These are phyloP conservation scores for Stephanodiscus triporus DNA, from an alignment of 108 stramenopile genomes.

Conservation along the genomic window DNA sequence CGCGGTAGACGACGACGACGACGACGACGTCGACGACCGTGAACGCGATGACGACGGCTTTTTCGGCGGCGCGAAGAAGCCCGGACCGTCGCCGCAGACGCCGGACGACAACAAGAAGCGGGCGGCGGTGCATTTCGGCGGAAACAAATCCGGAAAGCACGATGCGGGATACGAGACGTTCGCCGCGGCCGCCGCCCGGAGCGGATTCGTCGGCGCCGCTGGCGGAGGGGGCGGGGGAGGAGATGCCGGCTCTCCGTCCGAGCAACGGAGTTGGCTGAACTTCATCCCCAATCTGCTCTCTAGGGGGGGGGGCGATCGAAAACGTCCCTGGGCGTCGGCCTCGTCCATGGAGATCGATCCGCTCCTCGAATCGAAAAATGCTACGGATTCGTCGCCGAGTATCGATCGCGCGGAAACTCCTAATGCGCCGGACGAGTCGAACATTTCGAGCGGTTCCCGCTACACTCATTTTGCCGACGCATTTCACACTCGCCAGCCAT, in stretches of 20 bases:
- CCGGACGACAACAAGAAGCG: neutral
- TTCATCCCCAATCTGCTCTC: conserved; percentile 29
- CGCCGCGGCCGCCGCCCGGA: conserved; percentile 20
- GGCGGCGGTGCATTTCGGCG: neutral
- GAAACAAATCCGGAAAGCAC: conserved; percentile 1
- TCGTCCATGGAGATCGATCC: conserved; percentile 1
- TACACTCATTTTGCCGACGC: conserved; percentile 16
- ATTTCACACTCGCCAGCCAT: neutral
- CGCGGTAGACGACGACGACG: neutral
- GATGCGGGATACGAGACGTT: conserved; percentile 47
- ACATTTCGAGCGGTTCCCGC: neutral
- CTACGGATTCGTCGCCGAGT: neutral
- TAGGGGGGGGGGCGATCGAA: neutral
- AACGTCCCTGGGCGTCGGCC: neutral
- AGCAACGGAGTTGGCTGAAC: conserved; percentile 32
- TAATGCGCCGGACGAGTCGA: neutral
- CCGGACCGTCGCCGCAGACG: neutral
- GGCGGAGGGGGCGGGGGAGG: neutral
- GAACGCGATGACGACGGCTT: neutral
- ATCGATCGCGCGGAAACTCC: neutral
- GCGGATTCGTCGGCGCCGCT: conserved; percentile 22
- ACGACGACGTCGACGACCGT: neutral
- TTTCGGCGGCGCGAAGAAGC: too few relatives aligned
- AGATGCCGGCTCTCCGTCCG: conserved; percentile 22
- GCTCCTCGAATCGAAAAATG: neutral